These are phyloP conservation scores for Aspergillus sp. DNA, from an alignment of 2,329 filamentous ascomycete species.

Conservation along the genomic window DNA sequence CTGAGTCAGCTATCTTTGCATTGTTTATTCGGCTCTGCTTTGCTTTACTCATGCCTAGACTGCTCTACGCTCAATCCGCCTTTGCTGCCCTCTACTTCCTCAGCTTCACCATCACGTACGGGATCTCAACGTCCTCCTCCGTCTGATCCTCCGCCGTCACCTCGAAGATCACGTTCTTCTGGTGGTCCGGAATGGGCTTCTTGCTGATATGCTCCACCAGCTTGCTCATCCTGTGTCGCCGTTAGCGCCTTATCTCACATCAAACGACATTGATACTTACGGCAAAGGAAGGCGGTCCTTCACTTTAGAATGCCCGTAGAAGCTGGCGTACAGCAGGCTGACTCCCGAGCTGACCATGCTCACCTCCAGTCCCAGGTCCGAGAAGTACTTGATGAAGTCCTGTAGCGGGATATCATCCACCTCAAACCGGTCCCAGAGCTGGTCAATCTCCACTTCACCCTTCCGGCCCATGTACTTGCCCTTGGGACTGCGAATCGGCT, in stretches of 20 bases:
- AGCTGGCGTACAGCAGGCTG: conserved; percentile 84
- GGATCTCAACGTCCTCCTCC: conserved; percentile 92
- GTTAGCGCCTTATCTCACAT: conserved; percentile 2
- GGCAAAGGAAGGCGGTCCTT: conserved; percentile 70
- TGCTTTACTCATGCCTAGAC: neutral
- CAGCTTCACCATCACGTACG: conserved; percentile 86
- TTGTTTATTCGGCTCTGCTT: neutral
- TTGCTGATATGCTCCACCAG: conserved; percentile 83
- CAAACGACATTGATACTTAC: conserved; percentile 38
- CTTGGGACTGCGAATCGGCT: conserved; percentile 90
- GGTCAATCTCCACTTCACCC: conserved; percentile 74
- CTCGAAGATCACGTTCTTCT: conserved; percentile 94
- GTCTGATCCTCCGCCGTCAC: conserved; percentile 81
- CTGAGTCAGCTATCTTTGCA: conserved; percentile 16
- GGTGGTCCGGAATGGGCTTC: conserved; percentile 81
- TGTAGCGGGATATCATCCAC: conserved; percentile 73
- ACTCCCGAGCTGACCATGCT: conserved; percentile 97
- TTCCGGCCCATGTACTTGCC: conserved; percentile 73
- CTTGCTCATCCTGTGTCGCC: conserved; percentile 61
- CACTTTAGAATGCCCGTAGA: conserved; percentile 74
- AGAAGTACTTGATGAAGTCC: conserved; percentile 75
- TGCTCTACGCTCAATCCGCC: conserved; percentile 2
- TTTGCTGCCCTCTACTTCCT: conserved; percentile 22
- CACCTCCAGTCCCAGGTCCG: conserved; percentile 68
- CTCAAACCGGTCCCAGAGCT: conserved; percentile 97